Conservation (phyloP, 805 yeast species). For the Starmerella asiatica region DNA sequence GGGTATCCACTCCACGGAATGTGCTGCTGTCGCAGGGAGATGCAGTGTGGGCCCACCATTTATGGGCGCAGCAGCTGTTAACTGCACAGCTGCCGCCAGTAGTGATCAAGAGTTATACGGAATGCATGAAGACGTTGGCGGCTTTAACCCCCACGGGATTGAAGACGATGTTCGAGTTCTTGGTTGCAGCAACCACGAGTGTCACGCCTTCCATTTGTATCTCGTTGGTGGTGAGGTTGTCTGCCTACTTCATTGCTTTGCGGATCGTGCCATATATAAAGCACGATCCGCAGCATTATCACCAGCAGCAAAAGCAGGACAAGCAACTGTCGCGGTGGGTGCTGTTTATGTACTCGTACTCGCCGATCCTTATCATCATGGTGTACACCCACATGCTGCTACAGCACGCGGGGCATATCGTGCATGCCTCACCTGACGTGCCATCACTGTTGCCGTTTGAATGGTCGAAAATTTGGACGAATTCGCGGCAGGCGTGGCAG, state of each 20-base stretch:
- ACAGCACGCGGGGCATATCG: constrained; percentile 40
- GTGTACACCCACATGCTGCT: constrained; percentile 89
- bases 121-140: constrained; percentile 28
- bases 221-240: constrained; percentile 70
- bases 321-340: constrained; percentile 14
- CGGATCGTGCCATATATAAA: constrained; percentile 71
- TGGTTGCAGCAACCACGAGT: constrained; percentile 41
- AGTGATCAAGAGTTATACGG: constrained; percentile 29
- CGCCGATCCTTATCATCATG: constrained; percentile 88
- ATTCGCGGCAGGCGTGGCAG: constrained; percentile 52
- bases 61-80: not conserved
- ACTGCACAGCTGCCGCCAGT: constrained; percentile 29
- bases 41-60: too few relatives aligned
- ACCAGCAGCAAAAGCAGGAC: constrained; percentile 14
- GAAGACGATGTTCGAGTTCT: constrained; percentile 31
- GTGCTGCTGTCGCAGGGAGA: not conserved
- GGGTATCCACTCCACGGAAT: not conserved
- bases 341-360: constrained; percentile 59
- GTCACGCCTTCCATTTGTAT: constrained; percentile 69
- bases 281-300: constrained; percentile 13
- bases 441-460: constrained; percentile 13
- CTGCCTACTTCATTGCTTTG: constrained; percentile 80
- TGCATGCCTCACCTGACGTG: constrained; percentile 12
- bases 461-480: constrained; percentile 27
- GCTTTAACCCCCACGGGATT: constrained; percentile 31